Percentiles rank a stretch among this genome's conserved stretches.
Conservation (phyloP, 257 asterid species). For the Hygrophila difformis region DNA sequence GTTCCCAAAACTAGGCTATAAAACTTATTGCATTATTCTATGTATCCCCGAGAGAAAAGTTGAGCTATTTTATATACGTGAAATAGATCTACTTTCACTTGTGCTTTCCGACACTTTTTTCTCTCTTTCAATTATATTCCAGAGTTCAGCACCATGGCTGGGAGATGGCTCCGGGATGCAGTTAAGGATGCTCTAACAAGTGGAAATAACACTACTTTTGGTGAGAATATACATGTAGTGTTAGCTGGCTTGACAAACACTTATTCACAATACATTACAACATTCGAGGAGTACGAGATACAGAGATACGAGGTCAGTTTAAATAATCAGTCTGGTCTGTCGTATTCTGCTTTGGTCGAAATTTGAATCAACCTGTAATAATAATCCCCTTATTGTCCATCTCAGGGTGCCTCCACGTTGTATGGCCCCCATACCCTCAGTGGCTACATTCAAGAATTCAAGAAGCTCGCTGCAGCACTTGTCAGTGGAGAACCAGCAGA, state of each 20-base stretch:
- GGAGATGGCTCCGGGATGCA: constrained; percentile 95
- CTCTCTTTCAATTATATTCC: neutral
- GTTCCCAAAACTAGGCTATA: too few relatives aligned
- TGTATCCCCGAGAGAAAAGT: neutral
- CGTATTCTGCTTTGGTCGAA: too few relatives aligned
- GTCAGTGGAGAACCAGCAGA: constrained; percentile 36
- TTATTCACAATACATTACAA: constrained; percentile 86
- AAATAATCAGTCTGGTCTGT: too few relatives aligned
- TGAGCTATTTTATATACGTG: too few relatives aligned
- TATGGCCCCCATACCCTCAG: constrained; percentile 86
- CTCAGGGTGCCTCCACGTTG: constrained; percentile 89
- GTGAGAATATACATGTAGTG: constrained; percentile 60
- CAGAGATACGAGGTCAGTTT: constrained; percentile 95
- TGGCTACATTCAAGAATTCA: constrained; percentile 86
- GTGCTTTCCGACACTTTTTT: too few relatives aligned
- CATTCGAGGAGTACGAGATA: constrained; percentile 77
- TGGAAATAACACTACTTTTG: constrained; percentile 41
- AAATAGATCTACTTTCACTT: too few relatives aligned
- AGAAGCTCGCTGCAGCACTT: constrained; percentile 63
- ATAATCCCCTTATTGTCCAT: too few relatives aligned
- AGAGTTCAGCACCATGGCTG: constrained; percentile 98
- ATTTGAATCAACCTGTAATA: too few relatives aligned
- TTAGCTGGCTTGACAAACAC: constrained; percentile 94
- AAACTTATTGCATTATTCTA: neutral
- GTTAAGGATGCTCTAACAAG: constrained; percentile 46